Evolutionary conservation across 345 rosid genomes (phyloP).

Genomic region (Physaria fendleri): DNA sequence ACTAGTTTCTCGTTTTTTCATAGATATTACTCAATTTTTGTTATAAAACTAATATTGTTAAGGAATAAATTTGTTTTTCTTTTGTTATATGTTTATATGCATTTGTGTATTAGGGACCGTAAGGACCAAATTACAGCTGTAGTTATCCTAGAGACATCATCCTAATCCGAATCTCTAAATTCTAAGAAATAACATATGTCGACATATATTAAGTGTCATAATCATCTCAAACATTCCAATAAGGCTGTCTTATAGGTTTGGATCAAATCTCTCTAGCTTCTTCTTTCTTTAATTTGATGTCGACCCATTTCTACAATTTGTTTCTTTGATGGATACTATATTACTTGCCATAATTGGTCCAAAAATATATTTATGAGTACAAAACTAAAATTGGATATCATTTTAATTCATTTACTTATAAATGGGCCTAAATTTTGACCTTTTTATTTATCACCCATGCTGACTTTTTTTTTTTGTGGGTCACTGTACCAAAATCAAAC

Average conservation of each 20-base stretch:
- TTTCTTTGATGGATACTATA: neutral
- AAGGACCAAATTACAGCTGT: slow-evolving; percentile 18
- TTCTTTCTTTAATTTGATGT: neutral
- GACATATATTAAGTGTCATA: neutral
- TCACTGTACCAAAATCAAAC: too few relatives aligned
- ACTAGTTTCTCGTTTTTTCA: neutral
- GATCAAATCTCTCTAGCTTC: neutral
- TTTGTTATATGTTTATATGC: neutral
- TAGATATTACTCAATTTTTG: neutral
- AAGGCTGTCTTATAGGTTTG: neutral
- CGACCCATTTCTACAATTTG: neutral
- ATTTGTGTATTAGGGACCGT: neutral
- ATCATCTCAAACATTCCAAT: neutral
- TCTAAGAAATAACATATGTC: too few relatives aligned
- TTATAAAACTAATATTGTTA: too few relatives aligned
- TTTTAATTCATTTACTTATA: slow-evolving; percentile 3
- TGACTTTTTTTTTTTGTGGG: too few relatives aligned
- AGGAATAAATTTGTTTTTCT: too few relatives aligned
- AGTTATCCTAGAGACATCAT: neutral
- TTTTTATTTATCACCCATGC: neutral
- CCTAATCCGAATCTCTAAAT: neutral
- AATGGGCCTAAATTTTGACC: slow-evolving; percentile 27
- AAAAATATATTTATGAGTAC: slow-evolving; percentile 1
- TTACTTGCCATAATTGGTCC: slow-evolving; percentile 16
- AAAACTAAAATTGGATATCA: neutral